Conservation (phyloP, 768 basidiomycete species). For the Naganishia kalamii region DNA sequence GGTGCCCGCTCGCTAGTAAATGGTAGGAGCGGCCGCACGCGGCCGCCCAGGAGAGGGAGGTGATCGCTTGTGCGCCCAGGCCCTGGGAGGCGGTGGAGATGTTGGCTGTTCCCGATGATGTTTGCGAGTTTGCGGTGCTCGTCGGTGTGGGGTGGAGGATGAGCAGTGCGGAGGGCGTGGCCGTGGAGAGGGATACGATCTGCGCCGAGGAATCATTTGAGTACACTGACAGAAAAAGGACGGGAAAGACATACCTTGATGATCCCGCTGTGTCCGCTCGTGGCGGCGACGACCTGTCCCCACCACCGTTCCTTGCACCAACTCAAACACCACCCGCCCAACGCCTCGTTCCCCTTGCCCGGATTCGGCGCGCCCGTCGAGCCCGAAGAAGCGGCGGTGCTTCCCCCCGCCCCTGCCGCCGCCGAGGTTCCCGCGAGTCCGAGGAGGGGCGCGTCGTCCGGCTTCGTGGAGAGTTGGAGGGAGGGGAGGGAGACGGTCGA, state of each 20-base stretch:
- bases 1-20: slow-evolving; percentile 79
- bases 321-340: slow-evolving; percentile 85
- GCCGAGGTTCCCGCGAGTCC: neutral
- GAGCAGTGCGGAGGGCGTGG: slow-evolving; percentile 62
- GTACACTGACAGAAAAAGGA: neutral
- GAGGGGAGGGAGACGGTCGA: slow-evolving; percentile 40
- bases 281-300: slow-evolving; percentile 81
- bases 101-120: slow-evolving; percentile 2
- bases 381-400: neutral
- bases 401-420: no score
- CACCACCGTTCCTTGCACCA: slow-evolving; percentile 97
- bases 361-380: slow-evolving; percentile 7
- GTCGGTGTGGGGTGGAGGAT: slow-evolving; percentile 50
- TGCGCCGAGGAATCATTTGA: slow-evolving; percentile 36
- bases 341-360: slow-evolving; percentile 59
- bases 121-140: neutral
- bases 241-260: slow-evolving; percentile 58
- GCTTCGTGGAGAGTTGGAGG: slow-evolving; percentile 24
- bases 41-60: slow-evolving; percentile 86
- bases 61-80: slow-evolving; percentile 55
- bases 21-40: slow-evolving; percentile 90
- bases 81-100: slow-evolving; percentile 37
- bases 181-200: slow-evolving; percentile 66
- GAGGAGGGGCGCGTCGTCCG: neutral
- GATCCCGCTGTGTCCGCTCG: slow-evolving; percentile 63